Base-by-base conservation (phyloP, 441 rosid genomes). In the Euphorbia corollata region DNA sequence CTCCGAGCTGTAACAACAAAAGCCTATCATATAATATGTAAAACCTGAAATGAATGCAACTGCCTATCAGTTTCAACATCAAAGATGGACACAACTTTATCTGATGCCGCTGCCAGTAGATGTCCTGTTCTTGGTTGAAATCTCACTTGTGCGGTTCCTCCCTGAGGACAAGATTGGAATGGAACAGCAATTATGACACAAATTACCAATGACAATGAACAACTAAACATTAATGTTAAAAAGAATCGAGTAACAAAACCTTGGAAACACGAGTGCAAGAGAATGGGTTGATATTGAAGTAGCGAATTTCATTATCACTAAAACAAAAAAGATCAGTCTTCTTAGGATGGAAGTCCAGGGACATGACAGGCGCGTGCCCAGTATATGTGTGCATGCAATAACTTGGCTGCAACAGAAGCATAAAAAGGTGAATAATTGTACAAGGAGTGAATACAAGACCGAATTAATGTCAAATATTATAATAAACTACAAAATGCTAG, bases 321-420 rank as follows among this genome's bases (percentile, higher is more conserved):
- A 75, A 86, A 63, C 95, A 85, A 63, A 86, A 74, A 68, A 89
- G 75, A 73, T 89, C 85, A 0, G 81, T 81, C 74, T 84, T 85
- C 77, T 77, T 84, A 30, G 90, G 96, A 51, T 89, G 92, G 80
- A 86, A 89, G 68, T 89, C 92, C 9, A 89, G 81, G 70, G 92
- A 89, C 96, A 81, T 82, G 23, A 89, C 73, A 19, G 87, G 79
- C 39, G 85, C 67, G 65, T 82, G 90, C 41, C 73, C 81, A 3
- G 80, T 76, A 65, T 73, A 79, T 61, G 84, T 81, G 45, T 77
- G 79, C 77, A 79, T 60, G 75, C 74, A 84, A 62, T 65, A 76
- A 78, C 77, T 77, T 55, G 88, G 86, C 93, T 85, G 88, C 79
- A 60, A 73, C 50, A 62, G 67, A 36, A 72, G 50, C 23, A 57